phyloP scores from a whole-genome alignment of 768 basidiomycete species.

The Russula virescens region DNA sequence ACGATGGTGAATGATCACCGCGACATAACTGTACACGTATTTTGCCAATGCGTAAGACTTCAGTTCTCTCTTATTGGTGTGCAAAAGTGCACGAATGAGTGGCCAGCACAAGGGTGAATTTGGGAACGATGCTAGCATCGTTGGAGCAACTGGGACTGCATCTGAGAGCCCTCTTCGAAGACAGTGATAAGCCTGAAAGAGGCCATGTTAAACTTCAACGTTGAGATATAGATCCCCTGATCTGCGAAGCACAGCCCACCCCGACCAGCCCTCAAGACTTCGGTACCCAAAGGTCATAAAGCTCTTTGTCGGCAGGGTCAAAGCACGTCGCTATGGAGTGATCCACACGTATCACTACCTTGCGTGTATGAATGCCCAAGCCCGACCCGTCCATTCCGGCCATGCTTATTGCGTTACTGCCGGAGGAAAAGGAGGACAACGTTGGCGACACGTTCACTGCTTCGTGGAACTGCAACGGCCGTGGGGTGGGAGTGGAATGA shows the following conservation, averaged over 20 bases:
- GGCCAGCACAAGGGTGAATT: neutral
- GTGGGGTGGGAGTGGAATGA: neutral
- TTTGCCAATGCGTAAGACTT: too few species aligned
- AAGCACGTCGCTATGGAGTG: conserved; percentile 66
- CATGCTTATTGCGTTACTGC: neutral
- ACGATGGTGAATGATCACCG: too few species aligned
- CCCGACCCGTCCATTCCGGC: conserved; percentile 1
- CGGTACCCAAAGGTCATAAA: conserved; percentile 75
- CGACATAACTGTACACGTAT: too few species aligned
- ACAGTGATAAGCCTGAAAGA: too few species aligned
- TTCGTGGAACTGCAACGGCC: conserved; percentile 11
- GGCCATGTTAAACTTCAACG: too few species aligned
- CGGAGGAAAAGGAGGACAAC: conserved; percentile 16
- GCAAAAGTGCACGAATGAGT: too few species aligned
- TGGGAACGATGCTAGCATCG: neutral
- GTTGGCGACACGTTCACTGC: conserved; percentile 16
- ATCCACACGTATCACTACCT: conserved; percentile 53
- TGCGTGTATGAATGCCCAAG: conserved; percentile 30
- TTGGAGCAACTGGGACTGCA: too few species aligned
- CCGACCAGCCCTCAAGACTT: conserved; percentile 24
- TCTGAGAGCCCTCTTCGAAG: too few species aligned
- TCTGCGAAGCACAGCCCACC: neutral
- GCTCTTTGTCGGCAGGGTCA: conserved; percentile 66
- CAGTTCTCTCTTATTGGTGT: too few species aligned
- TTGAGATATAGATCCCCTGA: neutral